These are phyloP conservation scores for Globisporangium mamillatum DNA, from an alignment of 352 stramenopile species.

Conservation along the genomic window DNA sequence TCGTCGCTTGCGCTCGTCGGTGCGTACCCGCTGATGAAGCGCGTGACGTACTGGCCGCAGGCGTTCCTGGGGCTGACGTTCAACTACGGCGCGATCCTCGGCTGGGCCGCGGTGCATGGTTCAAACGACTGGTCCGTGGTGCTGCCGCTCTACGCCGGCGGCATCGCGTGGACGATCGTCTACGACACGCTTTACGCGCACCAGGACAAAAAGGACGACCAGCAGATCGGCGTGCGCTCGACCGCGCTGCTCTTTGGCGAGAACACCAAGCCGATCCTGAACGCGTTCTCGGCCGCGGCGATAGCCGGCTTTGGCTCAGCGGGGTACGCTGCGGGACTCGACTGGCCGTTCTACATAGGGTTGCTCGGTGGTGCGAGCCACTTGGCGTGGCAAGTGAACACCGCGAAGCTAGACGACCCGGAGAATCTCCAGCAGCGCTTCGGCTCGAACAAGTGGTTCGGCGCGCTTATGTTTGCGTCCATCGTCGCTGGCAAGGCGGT, in stretches of 20 bases:
- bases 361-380: conserved; percentile 87
- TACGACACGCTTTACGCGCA: conserved; percentile 99
- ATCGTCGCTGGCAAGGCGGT: conserved; percentile 77
- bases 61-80: conserved; percentile 97
- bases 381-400: conserved; percentile 96
- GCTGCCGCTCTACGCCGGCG: conserved; percentile 92
- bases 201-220: conserved; percentile 98
- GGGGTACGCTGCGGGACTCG: conserved; percentile 76
- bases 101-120: conserved; percentile 88
- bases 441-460: conserved; percentile 92
- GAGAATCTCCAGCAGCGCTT: conserved; percentile 94
- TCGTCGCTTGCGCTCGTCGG: conserved; percentile 93
- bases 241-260: conserved; percentile 96
- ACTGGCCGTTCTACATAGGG: conserved; percentile 89
- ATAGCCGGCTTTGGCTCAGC: conserved; percentile 66
- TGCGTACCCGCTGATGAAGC: conserved; percentile 98
- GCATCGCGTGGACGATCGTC: conserved; percentile 98
- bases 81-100: conserved; percentile 97
- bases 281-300: conserved; percentile 70
- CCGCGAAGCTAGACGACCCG: conserved; percentile 92
- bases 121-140: conserved; percentile 84
- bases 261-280: conserved; percentile 92
- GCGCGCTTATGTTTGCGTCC: conserved; percentile 78
- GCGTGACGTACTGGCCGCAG: conserved; percentile 97
- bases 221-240: conserved; percentile 93